These are phyloP conservation scores for Pythium phragmitis DNA, from an alignment of 352 stramenopile genomes.

Conservation along the genomic window DNA sequence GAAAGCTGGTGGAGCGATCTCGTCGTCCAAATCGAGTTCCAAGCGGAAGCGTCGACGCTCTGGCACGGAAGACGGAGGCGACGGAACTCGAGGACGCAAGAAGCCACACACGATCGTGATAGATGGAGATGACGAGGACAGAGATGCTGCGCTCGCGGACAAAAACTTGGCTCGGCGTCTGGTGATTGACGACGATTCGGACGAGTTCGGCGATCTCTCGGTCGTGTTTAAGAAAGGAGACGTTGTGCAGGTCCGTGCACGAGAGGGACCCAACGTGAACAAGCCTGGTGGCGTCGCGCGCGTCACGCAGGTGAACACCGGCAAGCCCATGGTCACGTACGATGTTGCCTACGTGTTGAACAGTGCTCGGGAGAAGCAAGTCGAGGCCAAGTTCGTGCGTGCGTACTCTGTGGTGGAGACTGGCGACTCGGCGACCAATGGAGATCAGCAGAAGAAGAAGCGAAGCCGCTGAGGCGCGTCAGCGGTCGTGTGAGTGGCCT, in stretches of 20 bases:
- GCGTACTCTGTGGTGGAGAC: slow-evolving; percentile 23
- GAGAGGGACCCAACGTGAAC: slow-evolving; percentile 61
- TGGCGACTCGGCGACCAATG: background rate
- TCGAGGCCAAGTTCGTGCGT: slow-evolving; percentile 56
- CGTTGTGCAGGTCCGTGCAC: slow-evolving; percentile 50
- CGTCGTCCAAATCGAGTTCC: slow-evolving; percentile 46
- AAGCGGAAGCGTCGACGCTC: slow-evolving; percentile 47
- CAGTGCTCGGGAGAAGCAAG: slow-evolving; percentile 52
- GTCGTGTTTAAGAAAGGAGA: slow-evolving; percentile 51
- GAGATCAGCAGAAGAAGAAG: slow-evolving; percentile 18
- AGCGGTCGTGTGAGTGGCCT: too few relatives aligned
- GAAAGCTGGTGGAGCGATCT: slow-evolving; percentile 26
- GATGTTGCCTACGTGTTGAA: slow-evolving; percentile 68
- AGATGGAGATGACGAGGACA: slow-evolving; percentile 4
- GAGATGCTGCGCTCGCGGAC: slow-evolving; percentile 6
- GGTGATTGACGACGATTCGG: slow-evolving; percentile 47
- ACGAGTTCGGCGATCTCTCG: slow-evolving; percentile 28
- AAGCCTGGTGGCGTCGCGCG: slow-evolving; percentile 70
- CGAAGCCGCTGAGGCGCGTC: background rate
- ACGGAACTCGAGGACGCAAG: slow-evolving; percentile 9
- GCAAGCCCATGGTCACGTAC: slow-evolving; percentile 38
- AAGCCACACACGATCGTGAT: slow-evolving; percentile 12
- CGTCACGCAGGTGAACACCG: slow-evolving; percentile 42
- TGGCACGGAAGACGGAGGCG: slow-evolving; percentile 1
- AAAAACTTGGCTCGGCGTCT: slow-evolving; percentile 30